Evolutionary conservation across 164 flowering plant genomes (phyloP), one percentile per base, ranked within the genome.

Genomic region (Umbilicus rupestris): DNA sequence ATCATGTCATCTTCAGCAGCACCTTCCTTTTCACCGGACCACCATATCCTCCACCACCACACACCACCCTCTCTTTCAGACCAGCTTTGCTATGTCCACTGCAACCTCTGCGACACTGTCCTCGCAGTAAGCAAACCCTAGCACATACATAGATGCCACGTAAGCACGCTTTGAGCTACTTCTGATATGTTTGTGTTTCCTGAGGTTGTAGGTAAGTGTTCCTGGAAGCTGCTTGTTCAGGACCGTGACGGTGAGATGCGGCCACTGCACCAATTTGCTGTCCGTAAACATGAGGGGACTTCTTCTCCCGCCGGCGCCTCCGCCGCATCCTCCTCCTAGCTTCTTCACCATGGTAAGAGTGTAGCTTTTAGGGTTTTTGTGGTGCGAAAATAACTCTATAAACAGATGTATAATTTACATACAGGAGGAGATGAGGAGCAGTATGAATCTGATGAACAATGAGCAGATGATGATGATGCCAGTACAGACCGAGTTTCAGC

Each of bases 241-340:
- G 89, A 91, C 87, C 3, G 97, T 89, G 2, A 91, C 96, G 0
- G 99, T 94, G n/a, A 78, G 97, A 83, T 94, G 99, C 37, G 99
- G 99, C 5, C 96, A 91, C 78, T 94, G 99, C 86, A 76, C 87
- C 81, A 91, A 88, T 71, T 87, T 94, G 39, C 79, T 91, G 55
- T 81, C 96, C 0, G 99, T 88, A 24, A 91, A 91, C 88, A 91
- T 88, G 97, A 81, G 92, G 8, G 87, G 67, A n/a, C 72, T 86
- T 67, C 83, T 88, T 44, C 81, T 86, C 28, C 94, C 92, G 28
- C 87, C 69, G 31, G n/a, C 96, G 11, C 33, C 60, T 55, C 33
- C 60, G 28, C 1, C 33, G 1, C 60, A 26, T 55, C 60, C 12
- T 26, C 60, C 60, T 17, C 1, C 60, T 55, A 55, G 12, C 11